These are phyloP conservation scores for Suhomyces coccinellae DNA, from an alignment of 1,139 yeast species.

Conservation along the genomic window DNA sequence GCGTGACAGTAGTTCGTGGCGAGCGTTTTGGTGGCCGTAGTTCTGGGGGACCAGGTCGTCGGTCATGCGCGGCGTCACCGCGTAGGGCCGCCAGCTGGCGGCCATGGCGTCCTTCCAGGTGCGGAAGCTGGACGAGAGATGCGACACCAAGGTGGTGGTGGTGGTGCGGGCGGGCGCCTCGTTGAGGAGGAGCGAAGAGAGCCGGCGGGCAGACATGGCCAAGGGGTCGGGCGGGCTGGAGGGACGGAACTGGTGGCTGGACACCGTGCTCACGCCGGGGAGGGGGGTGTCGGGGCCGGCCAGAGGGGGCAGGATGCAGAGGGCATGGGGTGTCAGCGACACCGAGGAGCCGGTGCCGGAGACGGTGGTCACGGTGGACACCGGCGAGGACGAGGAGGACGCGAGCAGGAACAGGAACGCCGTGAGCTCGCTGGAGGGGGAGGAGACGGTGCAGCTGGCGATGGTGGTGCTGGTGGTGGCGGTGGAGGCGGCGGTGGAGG, in stretches of 20 bases:
- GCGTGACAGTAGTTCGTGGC: too few species aligned
- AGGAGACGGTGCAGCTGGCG: not conserved
- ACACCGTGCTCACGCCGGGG: constrained; percentile 3
- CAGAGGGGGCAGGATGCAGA: constrained; percentile 9
- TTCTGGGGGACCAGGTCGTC: constrained; percentile 21
- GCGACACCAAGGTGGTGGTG: constrained; percentile 9
- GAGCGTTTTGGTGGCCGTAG: too few species aligned
- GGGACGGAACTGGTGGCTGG: constrained; percentile 8
- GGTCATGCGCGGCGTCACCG: constrained; percentile 24
- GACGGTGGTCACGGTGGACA: constrained; percentile 5
- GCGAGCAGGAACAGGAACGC: not conserved
- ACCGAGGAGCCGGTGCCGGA: constrained; percentile 1
- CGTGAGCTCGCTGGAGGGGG: too few species aligned
- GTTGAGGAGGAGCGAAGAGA: not conserved
- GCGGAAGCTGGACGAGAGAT: constrained; percentile 11
- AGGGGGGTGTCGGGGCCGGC: constrained; percentile 2
- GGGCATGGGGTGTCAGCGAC: constrained; percentile 2
- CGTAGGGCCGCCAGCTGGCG: constrained; percentile 10
- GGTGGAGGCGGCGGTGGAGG: not conserved
- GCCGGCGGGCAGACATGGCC: not conserved
- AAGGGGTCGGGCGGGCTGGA: constrained; percentile 1
- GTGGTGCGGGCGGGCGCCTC: not conserved
- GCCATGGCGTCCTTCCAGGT: constrained; percentile 10
- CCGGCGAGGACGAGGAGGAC: not conserved
- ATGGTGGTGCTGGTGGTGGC: too few species aligned